Evolutionary conservation across 805 yeast species (phyloP).

Genomic region (Wickerhamomyces pijperi): DNA sequence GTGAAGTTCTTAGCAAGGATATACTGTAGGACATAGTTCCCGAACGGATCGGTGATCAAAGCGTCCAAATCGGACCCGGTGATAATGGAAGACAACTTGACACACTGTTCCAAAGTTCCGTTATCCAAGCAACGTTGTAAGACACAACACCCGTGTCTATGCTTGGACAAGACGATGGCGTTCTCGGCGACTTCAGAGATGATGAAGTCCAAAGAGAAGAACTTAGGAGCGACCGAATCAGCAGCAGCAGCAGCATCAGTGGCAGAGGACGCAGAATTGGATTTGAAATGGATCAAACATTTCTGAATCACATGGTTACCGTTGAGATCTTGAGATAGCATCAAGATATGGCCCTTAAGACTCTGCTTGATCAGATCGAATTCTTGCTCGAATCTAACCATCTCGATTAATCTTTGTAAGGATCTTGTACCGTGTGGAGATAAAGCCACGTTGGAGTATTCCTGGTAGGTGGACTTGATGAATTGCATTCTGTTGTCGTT

Average conservation of each 20-base stretch:
- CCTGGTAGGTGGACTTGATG: slow-evolving; percentile 61
- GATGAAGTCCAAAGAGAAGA: slow-evolving; percentile 35
- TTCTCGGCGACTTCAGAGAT: slow-evolving; percentile 73
- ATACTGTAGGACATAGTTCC: slow-evolving; percentile 94
- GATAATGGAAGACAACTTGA: slow-evolving; percentile 53
- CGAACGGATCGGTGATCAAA: slow-evolving; percentile 85
- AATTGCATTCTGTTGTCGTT: slow-evolving; percentile 59
- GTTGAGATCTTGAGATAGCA: slow-evolving; percentile 77
- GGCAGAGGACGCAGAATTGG: slow-evolving; percentile 26
- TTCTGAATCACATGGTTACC: slow-evolving; percentile 97
- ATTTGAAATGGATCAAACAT: slow-evolving; percentile 58
- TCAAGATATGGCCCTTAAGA: slow-evolving; percentile 61
- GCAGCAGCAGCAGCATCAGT: too few relatives aligned
- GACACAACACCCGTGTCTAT: slow-evolving; percentile 96
- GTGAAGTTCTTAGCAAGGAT: slow-evolving; percentile 42
- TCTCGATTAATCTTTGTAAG: slow-evolving; percentile 83
- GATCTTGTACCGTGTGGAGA: slow-evolving; percentile 97
- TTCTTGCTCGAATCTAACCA: slow-evolving; percentile 63
- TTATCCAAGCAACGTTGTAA: slow-evolving; percentile 90
- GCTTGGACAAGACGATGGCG: slow-evolving; percentile 79
- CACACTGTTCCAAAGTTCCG: slow-evolving; percentile 63
- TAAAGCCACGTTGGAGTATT: slow-evolving; percentile 68
- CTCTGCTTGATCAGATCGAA: slow-evolving; percentile 49
- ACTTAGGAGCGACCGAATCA: too few relatives aligned
- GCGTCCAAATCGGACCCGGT: slow-evolving; percentile 48